Percentiles rank a stretch among this genome's conserved stretches.
These are phyloP conservation scores for Fomes fomentarius DNA, from an alignment of 1,284 basidiomycete genomes.

Conservation along the genomic window DNA sequence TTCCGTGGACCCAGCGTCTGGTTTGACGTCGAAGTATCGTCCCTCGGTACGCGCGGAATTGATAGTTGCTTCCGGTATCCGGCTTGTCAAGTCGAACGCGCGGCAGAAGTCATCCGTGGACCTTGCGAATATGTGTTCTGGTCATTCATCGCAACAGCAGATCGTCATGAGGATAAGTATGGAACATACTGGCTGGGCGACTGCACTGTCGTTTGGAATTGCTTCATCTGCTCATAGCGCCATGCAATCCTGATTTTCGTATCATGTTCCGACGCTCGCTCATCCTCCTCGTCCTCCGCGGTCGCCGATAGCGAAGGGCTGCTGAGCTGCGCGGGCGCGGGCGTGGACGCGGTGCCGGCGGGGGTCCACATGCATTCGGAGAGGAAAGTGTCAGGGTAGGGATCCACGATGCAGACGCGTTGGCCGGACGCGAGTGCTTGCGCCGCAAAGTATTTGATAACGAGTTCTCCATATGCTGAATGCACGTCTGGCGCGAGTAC, in stretches of 20 bases:
- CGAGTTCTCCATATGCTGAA: conserved; percentile 84
- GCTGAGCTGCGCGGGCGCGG: neutral
- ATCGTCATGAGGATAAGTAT: conserved; percentile 16
- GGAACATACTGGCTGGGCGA: conserved; percentile 53
- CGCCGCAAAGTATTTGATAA: conserved; percentile 87
- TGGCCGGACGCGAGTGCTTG: conserved; percentile 84
- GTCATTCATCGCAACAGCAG: conserved; percentile 23
- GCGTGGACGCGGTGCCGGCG: conserved; percentile 24
- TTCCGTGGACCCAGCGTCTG: conserved; percentile 8
- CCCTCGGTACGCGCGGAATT: conserved; percentile 43
- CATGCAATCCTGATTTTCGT: conserved; percentile 89
- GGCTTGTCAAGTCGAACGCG: conserved; percentile 72
- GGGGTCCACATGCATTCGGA: conserved; percentile 82
- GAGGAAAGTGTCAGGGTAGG: conserved; percentile 57
- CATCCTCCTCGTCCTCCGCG: conserved; percentile 40
- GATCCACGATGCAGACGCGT: conserved; percentile 67
- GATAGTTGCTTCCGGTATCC: conserved; percentile 54
- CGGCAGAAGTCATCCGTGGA: conserved; percentile 65
- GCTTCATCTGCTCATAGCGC: conserved; percentile 92
- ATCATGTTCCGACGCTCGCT: conserved; percentile 40
- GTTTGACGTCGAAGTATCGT: conserved; percentile 41
- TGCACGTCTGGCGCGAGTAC: conserved; percentile 83
- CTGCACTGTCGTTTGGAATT: conserved; percentile 85
- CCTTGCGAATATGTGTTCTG: conserved; percentile 35
- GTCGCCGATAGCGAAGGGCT: conserved; percentile 4